Percentiles rank a stretch among this genome's conserved stretches.
These are phyloP conservation scores for Uncinocarpus reesii DNA, from an alignment of 2,329 filamentous ascomycete species.

Conservation along the genomic window DNA sequence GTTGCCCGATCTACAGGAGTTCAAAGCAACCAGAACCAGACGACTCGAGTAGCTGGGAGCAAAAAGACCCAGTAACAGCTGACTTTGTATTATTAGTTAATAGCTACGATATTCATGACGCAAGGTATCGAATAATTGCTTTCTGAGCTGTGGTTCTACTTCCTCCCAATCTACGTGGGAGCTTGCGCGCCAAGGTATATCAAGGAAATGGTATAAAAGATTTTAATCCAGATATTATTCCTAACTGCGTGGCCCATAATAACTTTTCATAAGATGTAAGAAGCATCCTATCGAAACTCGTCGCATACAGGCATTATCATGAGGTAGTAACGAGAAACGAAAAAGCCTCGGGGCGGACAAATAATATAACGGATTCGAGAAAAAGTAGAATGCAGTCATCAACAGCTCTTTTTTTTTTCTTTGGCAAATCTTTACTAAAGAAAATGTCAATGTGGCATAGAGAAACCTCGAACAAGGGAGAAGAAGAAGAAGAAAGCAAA, in stretches of 20 bases:
- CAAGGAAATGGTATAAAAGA: too few species aligned
- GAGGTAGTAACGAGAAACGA: not conserved
- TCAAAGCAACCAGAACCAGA: not conserved
- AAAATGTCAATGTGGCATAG: not conserved
- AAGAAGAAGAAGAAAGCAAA: not conserved
- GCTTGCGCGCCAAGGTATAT: too few species aligned
- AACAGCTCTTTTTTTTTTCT: slow-evolving; percentile 1
- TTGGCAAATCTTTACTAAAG: not conserved
- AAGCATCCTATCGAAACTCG: not conserved
- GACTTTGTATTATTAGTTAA: not conserved
- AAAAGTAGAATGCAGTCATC: not conserved
- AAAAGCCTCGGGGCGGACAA: not conserved
- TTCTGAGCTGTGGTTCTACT: too few species aligned
- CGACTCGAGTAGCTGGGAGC: not conserved
- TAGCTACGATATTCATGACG: too few species aligned
- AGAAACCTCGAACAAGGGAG: not conserved
- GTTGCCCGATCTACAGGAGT: slow-evolving; percentile 15
- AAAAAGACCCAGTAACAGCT: slow-evolving; percentile 3
- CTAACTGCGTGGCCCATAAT: not conserved
- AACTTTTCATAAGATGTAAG: slow-evolving; percentile 1
- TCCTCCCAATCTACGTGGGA: too few species aligned
- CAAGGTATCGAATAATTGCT: too few species aligned
- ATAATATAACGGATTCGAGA: not conserved
- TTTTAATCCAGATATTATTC: slow-evolving; percentile 5
- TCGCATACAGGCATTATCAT: slow-evolving; percentile 5